Percentiles rank a stretch among this genome's conserved stretches.
These are phyloP conservation scores for Buxus sempervirens DNA, from an alignment of 164 flowering plant species.

Conservation along the genomic window DNA sequence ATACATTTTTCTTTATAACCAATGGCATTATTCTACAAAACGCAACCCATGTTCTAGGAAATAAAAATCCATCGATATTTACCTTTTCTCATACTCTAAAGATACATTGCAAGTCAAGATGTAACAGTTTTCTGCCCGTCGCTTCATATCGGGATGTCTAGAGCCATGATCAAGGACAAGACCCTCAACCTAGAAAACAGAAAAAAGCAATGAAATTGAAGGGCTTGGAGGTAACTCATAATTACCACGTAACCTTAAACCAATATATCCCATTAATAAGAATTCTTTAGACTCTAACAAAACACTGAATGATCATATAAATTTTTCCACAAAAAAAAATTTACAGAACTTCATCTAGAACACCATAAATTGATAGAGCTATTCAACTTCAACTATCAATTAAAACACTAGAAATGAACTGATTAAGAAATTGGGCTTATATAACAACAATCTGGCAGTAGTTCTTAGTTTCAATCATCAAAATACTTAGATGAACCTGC, in stretches of 20 bases:
- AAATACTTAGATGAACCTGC: too few species aligned
- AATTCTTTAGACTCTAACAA: not conserved
- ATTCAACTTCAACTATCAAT: too few species aligned
- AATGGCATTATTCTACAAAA: too few species aligned
- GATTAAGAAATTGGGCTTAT: too few species aligned
- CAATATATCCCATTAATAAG: not conserved
- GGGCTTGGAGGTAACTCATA: not conserved
- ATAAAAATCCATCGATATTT: not conserved
- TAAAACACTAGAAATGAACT: too few species aligned
- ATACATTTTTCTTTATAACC: too few species aligned
- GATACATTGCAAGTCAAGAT: constrained; percentile 93
- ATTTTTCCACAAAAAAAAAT: not conserved
- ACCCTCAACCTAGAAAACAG: constrained; percentile 75
- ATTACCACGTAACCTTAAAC: not conserved
- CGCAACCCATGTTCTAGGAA: too few species aligned
- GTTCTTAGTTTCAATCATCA: too few species aligned
- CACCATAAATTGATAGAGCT: too few species aligned
- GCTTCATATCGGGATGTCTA: constrained; percentile 99
- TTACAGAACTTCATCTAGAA: too few species aligned
- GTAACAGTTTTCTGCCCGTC: constrained; percentile 90
- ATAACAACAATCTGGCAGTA: too few species aligned
- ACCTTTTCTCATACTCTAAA: constrained; percentile 98
- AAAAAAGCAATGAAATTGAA: not conserved
- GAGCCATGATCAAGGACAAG: constrained; percentile 99
- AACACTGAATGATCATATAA: too few species aligned